Evolutionary conservation across 345 rosid genomes (phyloP).

Genomic region (Gossypium australe): DNA sequence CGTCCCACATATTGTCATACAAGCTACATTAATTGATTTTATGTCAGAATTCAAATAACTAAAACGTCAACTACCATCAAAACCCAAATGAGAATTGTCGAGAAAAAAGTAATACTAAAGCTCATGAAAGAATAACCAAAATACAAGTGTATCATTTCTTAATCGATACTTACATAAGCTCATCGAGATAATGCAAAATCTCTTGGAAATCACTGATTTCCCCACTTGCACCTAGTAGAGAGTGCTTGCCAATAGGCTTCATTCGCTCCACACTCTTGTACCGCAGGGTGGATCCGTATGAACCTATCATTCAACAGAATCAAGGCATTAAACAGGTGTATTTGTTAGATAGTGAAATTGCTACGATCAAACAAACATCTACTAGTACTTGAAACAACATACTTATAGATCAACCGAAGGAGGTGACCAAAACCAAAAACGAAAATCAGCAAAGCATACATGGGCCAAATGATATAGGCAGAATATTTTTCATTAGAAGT

Average conservation of each 20-base stretch:
- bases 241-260: too few species aligned
- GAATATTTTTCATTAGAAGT: background rate
- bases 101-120: background rate
- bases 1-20: too few species aligned
- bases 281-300: too few species aligned
- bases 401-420: background rate
- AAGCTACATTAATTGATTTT: background rate
- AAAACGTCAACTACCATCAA: background rate
- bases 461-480: background rate
- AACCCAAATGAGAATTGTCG: background rate
- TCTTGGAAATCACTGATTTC: too few species aligned
- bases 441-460: background rate
- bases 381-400: too few species aligned
- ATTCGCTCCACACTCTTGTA: too few species aligned
- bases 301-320: background rate
- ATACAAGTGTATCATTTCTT: too few species aligned
- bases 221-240: too few species aligned
- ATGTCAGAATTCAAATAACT: constrained; percentile 10
- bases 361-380: too few species aligned
- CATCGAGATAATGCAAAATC: too few species aligned
- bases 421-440: too few species aligned
- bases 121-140: background rate
- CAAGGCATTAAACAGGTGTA: background rate
- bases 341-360: background rate
- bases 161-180: too few species aligned